Evolutionary conservation across 768 basidiomycete species (phyloP).

Genomic region (Kwoniella dendrophila): DNA sequence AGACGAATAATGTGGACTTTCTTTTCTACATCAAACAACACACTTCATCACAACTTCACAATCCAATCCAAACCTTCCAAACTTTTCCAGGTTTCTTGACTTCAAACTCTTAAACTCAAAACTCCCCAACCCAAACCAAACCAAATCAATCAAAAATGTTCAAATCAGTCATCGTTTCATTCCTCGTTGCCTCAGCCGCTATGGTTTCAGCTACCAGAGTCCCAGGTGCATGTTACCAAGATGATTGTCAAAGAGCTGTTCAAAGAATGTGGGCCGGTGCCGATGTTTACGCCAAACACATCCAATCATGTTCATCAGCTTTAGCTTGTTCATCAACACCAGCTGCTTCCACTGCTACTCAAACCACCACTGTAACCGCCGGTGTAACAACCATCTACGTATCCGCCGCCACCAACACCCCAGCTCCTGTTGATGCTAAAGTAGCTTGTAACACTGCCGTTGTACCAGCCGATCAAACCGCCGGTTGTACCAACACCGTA

Average conservation of each 20-base stretch:
- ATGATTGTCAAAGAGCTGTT: slow-evolving; percentile 23
- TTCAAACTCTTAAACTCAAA: background rate
- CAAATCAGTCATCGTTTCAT: slow-evolving; percentile 6
- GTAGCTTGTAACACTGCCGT: too few species aligned
- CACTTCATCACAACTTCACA: background rate
- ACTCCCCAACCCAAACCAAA: background rate
- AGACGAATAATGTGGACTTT: background rate
- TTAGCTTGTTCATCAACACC: slow-evolving; percentile 14
- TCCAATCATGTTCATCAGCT: slow-evolving; percentile 11
- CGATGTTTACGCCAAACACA: slow-evolving; percentile 17
- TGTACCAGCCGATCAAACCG: slow-evolving; percentile 6
- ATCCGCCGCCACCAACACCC: background rate
- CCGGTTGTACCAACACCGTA: slow-evolving; percentile 9
- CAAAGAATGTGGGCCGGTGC: slow-evolving; percentile 15
- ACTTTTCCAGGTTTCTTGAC: background rate
- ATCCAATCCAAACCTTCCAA: background rate
- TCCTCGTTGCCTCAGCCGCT: slow-evolving; percentile 19
- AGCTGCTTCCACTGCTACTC: slow-evolving; percentile 9
- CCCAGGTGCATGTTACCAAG: slow-evolving; percentile 12
- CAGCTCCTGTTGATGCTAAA: slow-evolving; percentile 18
- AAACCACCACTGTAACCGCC: slow-evolving; percentile 1
- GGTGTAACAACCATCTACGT: slow-evolving; percentile 19
- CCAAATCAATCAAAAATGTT: slow-evolving; percentile 16
- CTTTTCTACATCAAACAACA: slow-evolving; percentile 1
- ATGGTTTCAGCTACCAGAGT: slow-evolving; percentile 10